Conservation (phyloP, 139 green algal genomes). For the Diplosphaera chodatii region DNA sequence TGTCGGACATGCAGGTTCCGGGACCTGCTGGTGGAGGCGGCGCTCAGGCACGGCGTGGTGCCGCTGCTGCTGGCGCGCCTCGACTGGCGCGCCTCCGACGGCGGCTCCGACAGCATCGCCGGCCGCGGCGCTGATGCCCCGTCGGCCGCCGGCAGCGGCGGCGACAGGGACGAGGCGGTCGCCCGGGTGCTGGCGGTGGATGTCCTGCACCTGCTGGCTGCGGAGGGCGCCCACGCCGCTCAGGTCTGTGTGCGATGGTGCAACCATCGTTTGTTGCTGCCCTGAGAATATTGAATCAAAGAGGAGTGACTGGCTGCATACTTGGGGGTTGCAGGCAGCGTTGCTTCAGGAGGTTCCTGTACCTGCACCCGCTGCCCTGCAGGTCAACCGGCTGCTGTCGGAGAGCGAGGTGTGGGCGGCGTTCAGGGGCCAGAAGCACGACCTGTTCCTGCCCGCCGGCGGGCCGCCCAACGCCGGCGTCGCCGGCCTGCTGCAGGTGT, state of each 20-base stretch:
- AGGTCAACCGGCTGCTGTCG: slow-evolving; percentile 25
- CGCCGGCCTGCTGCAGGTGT: slow-evolving; percentile 51
- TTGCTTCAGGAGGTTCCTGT: no score
- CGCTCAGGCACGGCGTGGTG: slow-evolving; percentile 39
- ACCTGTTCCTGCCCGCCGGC: slow-evolving; percentile 78
- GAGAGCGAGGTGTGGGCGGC: slow-evolving; percentile 60
- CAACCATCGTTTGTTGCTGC: no score
- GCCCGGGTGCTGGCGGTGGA: slow-evolving; percentile 71
- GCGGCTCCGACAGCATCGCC: no score
- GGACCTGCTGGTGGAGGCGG: slow-evolving; percentile 56
- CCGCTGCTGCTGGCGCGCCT: slow-evolving; percentile 51
- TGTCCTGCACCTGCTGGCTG: slow-evolving; percentile 61
- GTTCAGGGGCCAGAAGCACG: slow-evolving; percentile 69
- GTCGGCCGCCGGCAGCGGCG: not conserved
- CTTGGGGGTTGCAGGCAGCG: no score
- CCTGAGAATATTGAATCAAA: no score
- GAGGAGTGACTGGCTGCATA: no score
- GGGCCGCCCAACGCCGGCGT: slow-evolving; percentile 45
- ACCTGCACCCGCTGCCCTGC: not conserved
- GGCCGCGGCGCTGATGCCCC: no score
- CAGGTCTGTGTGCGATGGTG: no score
- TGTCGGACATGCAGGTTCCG: slow-evolving; percentile 5
- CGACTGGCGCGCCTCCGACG: slow-evolving; percentile 60
- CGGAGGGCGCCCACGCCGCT: slow-evolving; percentile 33
- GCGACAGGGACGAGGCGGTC: slow-evolving; percentile 54